Conservation (phyloP, 176 grass and related monocot species). For the Rhynchospora pubera region DNA sequence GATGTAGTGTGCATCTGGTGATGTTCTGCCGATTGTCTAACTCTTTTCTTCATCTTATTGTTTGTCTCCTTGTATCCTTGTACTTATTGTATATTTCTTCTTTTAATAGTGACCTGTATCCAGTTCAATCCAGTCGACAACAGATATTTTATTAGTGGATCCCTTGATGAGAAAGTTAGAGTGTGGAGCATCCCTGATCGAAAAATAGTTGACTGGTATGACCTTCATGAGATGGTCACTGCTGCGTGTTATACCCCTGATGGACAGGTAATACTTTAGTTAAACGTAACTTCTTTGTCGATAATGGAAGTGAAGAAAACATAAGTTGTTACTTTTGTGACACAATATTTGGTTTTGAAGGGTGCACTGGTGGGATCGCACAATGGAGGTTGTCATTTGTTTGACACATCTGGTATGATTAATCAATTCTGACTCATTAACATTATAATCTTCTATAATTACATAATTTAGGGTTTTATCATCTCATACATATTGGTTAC, state of each 20-base stretch:
- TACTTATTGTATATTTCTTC: conserved; percentile 17
- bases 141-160: conserved; percentile 95
- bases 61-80: background rate
- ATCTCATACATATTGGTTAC: background rate
- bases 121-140: conserved; percentile 98
- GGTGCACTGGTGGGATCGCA: conserved; percentile 91
- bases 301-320: conserved; percentile 10
- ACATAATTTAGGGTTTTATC: background rate
- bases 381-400: conserved; percentile 90
- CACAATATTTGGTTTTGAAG: conserved; percentile 42
- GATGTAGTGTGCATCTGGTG: background rate
- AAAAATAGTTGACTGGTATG: conserved; percentile 95
- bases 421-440: background rate
- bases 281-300: background rate
- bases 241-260: conserved; percentile 87
- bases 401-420: conserved; percentile 85
- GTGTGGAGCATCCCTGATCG: conserved; percentile 92
- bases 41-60: conserved; percentile 19
- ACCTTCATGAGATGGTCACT: conserved; percentile 99
- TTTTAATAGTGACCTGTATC: conserved; percentile 84
- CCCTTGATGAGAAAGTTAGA: conserved; percentile 94
- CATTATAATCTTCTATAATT: background rate
- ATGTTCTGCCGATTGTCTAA: background rate
- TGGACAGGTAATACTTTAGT: conserved; percentile 50
- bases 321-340: conserved; percentile 21